These are phyloP conservation scores for Tillandsia fasciculata DNA, from an alignment of 176 grass and related monocot genomes.

Conservation along the genomic window DNA sequence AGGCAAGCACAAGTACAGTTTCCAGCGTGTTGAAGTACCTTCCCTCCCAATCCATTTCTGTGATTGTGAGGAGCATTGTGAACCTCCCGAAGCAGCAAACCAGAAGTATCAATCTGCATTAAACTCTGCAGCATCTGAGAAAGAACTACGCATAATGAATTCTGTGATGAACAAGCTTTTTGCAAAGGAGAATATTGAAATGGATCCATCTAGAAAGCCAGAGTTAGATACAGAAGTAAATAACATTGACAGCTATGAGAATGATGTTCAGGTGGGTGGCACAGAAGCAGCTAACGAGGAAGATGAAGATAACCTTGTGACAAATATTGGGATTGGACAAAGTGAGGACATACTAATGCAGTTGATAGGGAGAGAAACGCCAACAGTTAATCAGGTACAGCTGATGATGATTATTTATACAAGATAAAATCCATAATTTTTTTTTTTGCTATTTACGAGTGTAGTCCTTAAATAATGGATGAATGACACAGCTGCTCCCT, in stretches of 20 bases:
- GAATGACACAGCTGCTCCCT: no score
- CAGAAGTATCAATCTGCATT: constrained; percentile 54
- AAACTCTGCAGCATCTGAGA: constrained; percentile 55
- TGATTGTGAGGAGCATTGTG: constrained; percentile 93
- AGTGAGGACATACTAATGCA: constrained; percentile 29
- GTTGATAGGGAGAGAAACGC: constrained; percentile 19
- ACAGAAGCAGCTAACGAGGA: constrained; percentile 32
- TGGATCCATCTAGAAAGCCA: constrained; percentile 22
- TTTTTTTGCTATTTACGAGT: background rate
- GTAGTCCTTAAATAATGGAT: background rate
- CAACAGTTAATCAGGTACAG: constrained; percentile 32
- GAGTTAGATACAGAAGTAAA: constrained; percentile 7
- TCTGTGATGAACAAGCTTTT: constrained; percentile 83
- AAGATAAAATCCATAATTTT: constrained; percentile 10
- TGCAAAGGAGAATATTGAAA: constrained; percentile 36
- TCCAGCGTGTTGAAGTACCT: constrained; percentile 69
- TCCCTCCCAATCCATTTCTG: constrained; percentile 89
- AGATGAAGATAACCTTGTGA: constrained; percentile 79
- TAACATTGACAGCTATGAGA: constrained; percentile 9
- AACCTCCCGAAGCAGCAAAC: constrained; percentile 48
- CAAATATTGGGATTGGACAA: constrained; percentile 48
- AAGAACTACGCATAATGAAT: constrained; percentile 76
- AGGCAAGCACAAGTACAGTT: constrained; percentile 98
- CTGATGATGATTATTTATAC: background rate
- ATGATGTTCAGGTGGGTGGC: constrained; percentile 26